Percentiles rank a stretch among this genome's conserved stretches.
phyloP scores from a whole-genome alignment of 352 stramenopile genomes.

The Pelagophyceae sp. region DNA sequence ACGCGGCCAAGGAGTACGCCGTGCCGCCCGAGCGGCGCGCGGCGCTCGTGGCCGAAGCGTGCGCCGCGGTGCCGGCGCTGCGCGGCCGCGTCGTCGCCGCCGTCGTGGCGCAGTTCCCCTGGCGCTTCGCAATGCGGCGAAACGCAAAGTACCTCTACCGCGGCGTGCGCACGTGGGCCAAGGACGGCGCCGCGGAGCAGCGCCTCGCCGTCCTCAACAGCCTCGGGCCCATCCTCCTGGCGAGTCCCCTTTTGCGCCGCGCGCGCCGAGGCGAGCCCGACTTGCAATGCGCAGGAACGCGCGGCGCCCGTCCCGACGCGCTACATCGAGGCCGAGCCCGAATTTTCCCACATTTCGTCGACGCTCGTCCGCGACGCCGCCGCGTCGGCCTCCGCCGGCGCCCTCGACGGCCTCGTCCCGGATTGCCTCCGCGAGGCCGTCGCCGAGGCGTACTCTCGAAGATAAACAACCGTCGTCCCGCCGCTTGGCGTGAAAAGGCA shows the following conservation, averaged over 20 bases:
- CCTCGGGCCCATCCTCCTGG: slow-evolving; percentile 11
- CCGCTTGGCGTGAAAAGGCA: too few relatives aligned
- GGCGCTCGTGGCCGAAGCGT: background rate
- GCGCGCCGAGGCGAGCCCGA: too few relatives aligned
- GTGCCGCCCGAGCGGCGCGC: background rate
- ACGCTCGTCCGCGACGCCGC: background rate
- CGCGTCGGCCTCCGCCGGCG: background rate
- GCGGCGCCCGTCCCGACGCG: background rate
- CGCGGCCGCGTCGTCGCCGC: background rate
- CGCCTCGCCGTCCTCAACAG: background rate
- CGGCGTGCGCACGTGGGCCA: background rate
- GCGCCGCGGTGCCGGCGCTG: background rate
- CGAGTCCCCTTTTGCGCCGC: too few relatives aligned
- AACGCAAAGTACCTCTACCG: background rate
- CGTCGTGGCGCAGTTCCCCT: background rate
- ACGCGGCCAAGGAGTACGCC: background rate
- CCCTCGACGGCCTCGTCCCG: slow-evolving; percentile 4
- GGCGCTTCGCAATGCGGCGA: background rate
- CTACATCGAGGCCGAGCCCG: background rate
- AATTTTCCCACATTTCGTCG: background rate
- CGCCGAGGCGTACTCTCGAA: background rate
- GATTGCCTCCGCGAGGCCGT: background rate
- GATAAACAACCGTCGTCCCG: too few relatives aligned
- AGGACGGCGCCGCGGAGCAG: background rate
- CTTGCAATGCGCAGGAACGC: too few relatives aligned